Percentiles rank a stretch among this genome's conserved stretches.
Conservation (phyloP, 2,329 filamentous ascomycete genomes). For the Diplodia sapinea region DNA sequence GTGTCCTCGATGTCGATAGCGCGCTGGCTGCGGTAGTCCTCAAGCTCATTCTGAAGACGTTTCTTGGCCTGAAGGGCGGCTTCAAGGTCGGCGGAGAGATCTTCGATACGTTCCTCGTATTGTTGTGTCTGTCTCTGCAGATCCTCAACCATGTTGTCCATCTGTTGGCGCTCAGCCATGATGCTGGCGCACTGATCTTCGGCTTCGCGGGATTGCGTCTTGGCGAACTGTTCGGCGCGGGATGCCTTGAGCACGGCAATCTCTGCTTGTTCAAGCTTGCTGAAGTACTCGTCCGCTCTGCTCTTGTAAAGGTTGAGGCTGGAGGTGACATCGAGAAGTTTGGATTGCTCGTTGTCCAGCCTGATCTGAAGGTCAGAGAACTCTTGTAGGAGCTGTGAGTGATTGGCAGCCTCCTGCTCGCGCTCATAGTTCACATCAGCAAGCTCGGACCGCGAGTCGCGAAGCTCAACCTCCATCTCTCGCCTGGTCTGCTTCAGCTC, state of each 20-base stretch:
- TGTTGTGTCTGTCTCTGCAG: constrained; percentile 87
- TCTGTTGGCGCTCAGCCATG: constrained; percentile 89
- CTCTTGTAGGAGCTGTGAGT: constrained; percentile 86
- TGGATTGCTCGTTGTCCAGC: constrained; percentile 86
- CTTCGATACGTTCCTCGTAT: constrained; percentile 88
- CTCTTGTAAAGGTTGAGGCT: constrained; percentile 89
- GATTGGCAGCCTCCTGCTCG: constrained; percentile 86
- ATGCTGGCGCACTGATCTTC: constrained; percentile 89
- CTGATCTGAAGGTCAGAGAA: constrained; percentile 93
- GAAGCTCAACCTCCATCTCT: constrained; percentile 81
- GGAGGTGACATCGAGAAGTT: constrained; percentile 79
- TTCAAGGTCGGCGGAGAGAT: constrained; percentile 87
- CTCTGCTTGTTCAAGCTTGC: constrained; percentile 94
- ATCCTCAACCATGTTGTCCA: constrained; percentile 86
- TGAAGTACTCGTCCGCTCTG: constrained; percentile 94
- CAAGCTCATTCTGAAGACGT: constrained; percentile 92
- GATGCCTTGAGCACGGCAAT: constrained; percentile 92
- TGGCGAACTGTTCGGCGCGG: constrained; percentile 92
- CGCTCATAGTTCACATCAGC: constrained; percentile 77
- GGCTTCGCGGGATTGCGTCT: constrained; percentile 83
- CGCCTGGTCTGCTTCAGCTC: constrained; percentile 82
- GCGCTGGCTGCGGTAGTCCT: constrained; percentile 93
- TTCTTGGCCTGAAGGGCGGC: constrained; percentile 87
- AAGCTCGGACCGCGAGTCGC: constrained; percentile 81
- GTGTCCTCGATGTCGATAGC: constrained; percentile 98